Base-by-base conservation (phyloP, 2,329 filamentous ascomycete species). In the Cytospora piceicola region DNA sequence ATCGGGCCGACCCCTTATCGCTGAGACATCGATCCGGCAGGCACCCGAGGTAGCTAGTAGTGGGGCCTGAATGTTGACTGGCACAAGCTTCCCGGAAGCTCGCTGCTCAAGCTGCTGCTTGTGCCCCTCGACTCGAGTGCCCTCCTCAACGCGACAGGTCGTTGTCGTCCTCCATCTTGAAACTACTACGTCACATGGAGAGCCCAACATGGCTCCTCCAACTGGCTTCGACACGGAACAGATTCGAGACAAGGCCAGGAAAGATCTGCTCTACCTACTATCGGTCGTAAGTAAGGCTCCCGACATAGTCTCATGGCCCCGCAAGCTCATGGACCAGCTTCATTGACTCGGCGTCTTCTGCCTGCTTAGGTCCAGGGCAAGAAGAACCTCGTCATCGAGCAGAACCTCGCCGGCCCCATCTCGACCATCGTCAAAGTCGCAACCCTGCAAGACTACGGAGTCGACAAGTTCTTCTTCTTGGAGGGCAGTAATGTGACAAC, bases 301-400 rank as follows among this genome's bases (percentile, higher is more conserved):
- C 70, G 65, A 52, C 39, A 49, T 27, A 17, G 30, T 61, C 58
- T 57, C 55, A 59, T 36, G 52, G 59, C 63, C 49, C 29, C 58
- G 65, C 32, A 66, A 66, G 64, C 63, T 66, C 63, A 68, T 68
- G 62, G 61, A 51, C 52, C 63, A 68, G 63, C 63, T 63, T 60
- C 63, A 67, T 65, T 68, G 63, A 68, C 59, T 61, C 54, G 42
- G 57, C 59, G 59, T 32, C 36, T 66, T 65, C 39, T 49, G 63
- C 63, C 58, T 61, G 61, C 61, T 66, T 75, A 99, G 95, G 93
- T 98, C 70, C 92, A 94, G 76, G 96, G 96, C 72, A 99, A 98
- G 87, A 99, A 99, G 85, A 98, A 97, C 75, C 83, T 99, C 68
- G 91, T 99, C 61, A 90, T 99, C 75, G 94, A 98, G 77, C 92